Evolutionary conservation across 1,139 yeast genomes (phyloP).

Genomic region (Yamadazyma triangularis): DNA sequence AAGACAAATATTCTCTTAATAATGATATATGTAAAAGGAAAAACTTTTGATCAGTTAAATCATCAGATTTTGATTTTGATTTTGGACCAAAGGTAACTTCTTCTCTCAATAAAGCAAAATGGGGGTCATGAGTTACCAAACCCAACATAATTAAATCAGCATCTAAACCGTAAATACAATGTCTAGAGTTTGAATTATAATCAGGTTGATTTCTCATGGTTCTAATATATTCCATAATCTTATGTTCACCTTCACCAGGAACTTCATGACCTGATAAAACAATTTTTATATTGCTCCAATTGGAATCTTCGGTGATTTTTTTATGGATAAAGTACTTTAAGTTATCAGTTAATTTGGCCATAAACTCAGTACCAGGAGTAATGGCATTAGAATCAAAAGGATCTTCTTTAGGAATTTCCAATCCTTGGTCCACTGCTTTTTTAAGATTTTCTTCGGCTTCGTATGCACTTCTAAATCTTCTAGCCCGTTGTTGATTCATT

Average conservation of each 20-base stretch:
- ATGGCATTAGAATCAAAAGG: slow-evolving; percentile 95
- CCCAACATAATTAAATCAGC: slow-evolving; percentile 98
- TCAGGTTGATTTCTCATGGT: slow-evolving; percentile 79
- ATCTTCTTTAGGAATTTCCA: slow-evolving; percentile 61
- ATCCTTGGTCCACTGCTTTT: slow-evolving; percentile 61
- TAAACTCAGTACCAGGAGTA: slow-evolving; percentile 98
- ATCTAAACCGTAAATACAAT: slow-evolving; percentile 94
- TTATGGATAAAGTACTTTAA: slow-evolving; percentile 87
- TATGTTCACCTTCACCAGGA: slow-evolving; percentile 99
- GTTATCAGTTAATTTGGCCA: slow-evolving; percentile 83
- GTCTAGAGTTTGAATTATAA: slow-evolving; percentile 85
- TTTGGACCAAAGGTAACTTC: slow-evolving; percentile 86
- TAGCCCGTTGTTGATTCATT: slow-evolving; percentile 96
- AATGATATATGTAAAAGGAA: slow-evolving; percentile 79
- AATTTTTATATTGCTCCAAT: slow-evolving; percentile 83
- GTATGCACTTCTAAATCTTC: slow-evolving; percentile 92
- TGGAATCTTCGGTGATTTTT: slow-evolving; percentile 80
- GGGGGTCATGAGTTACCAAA: slow-evolving; percentile 93
- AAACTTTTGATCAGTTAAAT: slow-evolving; percentile 76
- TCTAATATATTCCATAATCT: slow-evolving; percentile 91
- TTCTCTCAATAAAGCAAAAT: slow-evolving; percentile 89
- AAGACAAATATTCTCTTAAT: slow-evolving; percentile 83
- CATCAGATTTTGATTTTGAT: slow-evolving; percentile 31
- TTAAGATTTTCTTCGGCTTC: slow-evolving; percentile 79
- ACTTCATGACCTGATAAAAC: slow-evolving; percentile 93